Conservation (phyloP, 1,139 yeast species). For the Kazachstania sp. region DNA sequence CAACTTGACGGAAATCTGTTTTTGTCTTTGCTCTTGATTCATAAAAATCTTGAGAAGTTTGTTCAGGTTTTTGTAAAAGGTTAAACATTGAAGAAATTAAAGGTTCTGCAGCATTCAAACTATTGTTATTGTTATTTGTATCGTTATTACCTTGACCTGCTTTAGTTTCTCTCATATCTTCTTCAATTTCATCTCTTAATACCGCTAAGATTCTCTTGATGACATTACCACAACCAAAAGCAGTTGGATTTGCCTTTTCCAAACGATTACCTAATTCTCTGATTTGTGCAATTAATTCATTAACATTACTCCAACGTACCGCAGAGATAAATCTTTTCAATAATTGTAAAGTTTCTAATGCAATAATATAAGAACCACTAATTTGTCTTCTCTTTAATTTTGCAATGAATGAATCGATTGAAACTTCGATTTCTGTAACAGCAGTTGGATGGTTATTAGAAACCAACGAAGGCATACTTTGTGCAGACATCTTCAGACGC, state of each 20-base stretch:
- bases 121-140: constrained; percentile 16
- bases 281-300: constrained; percentile 61
- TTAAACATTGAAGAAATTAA: constrained; percentile 85
- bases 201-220: constrained; percentile 83
- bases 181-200: constrained; percentile 78
- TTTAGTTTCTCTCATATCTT: constrained; percentile 30
- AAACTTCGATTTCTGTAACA: constrained; percentile 27
- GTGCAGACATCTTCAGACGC: constrained; percentile 9
- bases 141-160: neutral
- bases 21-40: constrained; percentile 28
- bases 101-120: constrained; percentile 36
- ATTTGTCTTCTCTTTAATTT: constrained; percentile 29
- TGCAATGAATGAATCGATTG: constrained; percentile 36
- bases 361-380: constrained; percentile 55
- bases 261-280: constrained; percentile 54
- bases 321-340: constrained; percentile 84
- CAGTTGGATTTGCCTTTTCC: constrained; percentile 63
- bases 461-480: constrained; percentile 4
- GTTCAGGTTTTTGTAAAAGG: constrained; percentile 51
- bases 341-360: constrained; percentile 78
- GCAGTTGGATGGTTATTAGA: constrained; percentile 1
- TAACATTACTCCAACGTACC: constrained; percentile 75
- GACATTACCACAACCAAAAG: constrained; percentile 82
- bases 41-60: constrained; percentile 15
- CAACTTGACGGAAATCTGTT: constrained; percentile 70